A percentile compares a stretch with the other conserved stretches of the same genome.
Evolutionary conservation across 2,329 filamentous ascomycete genomes (phyloP).

Genomic region (Dactylella cylindrospora): DNA sequence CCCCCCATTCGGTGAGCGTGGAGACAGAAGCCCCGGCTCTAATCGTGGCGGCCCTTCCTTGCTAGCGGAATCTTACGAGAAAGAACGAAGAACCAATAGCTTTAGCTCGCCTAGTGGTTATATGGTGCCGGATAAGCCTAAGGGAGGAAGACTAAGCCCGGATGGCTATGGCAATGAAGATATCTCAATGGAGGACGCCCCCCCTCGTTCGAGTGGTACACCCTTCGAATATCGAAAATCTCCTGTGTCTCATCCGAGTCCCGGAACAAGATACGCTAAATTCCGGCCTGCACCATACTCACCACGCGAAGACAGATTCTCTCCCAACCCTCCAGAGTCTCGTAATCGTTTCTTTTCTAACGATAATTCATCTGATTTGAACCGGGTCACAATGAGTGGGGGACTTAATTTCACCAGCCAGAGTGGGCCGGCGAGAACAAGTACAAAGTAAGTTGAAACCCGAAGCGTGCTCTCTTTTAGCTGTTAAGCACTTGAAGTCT

Average conservation of each 20-base stretch:
- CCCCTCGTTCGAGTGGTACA: slow-evolving; percentile 18
- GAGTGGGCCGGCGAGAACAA: slow-evolving; percentile 36
- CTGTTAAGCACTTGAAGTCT: no score
- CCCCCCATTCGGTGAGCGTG: slow-evolving; percentile 18
- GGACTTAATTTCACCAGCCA: slow-evolving; percentile 37
- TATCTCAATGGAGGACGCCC: slow-evolving; percentile 38
- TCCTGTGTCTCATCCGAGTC: slow-evolving; percentile 35
- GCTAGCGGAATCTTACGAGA: slow-evolving; percentile 21
- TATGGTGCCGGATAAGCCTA: slow-evolving; percentile 27
- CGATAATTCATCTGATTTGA: slow-evolving; percentile 30
- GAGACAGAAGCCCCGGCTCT: slow-evolving; percentile 24
- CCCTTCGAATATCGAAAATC: slow-evolving; percentile 43
- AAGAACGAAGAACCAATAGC: slow-evolving; percentile 36
- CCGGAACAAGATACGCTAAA: slow-evolving; percentile 30
- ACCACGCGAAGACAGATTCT: slow-evolving; percentile 32
- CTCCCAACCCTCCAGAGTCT: slow-evolving; percentile 5
- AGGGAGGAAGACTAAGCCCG: slow-evolving; percentile 30
- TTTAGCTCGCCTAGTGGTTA: slow-evolving; percentile 23
- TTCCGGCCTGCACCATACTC: slow-evolving; percentile 39
- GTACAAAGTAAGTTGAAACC: slow-evolving; percentile 20
- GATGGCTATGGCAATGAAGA: slow-evolving; percentile 32
- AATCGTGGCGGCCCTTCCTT: slow-evolving; percentile 13
- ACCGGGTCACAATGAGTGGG: slow-evolving; percentile 35
- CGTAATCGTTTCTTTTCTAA: slow-evolving; percentile 26
- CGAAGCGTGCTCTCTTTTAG: no score